Percentiles rank a stretch among this genome's conserved stretches.
Evolutionary conservation across 306 rosid species (phyloP).

Genomic region (Sicyos baderoa): DNA sequence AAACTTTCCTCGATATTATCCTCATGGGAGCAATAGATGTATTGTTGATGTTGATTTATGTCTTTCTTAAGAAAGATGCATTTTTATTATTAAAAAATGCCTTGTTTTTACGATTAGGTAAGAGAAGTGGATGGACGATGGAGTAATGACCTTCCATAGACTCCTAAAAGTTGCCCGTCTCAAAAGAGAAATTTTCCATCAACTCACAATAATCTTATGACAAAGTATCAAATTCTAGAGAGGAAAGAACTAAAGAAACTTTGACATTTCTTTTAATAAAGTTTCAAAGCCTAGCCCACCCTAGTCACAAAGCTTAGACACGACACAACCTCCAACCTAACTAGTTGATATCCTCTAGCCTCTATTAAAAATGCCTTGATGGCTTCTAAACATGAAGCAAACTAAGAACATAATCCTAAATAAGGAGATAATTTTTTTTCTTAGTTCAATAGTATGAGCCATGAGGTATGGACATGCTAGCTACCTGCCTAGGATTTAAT

Average conservation of each 20-base stretch:
- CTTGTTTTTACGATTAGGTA: too few relatives aligned
- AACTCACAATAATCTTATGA: background rate
- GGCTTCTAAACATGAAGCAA: background rate
- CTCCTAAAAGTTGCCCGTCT: background rate
- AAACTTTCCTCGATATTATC: background rate
- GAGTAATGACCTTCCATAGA: background rate
- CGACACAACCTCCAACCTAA: background rate
- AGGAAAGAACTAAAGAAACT: background rate
- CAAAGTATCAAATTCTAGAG: background rate
- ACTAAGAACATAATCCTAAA: background rate
- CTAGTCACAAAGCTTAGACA: background rate
- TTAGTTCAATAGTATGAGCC: background rate
- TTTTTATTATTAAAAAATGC: too few relatives aligned
- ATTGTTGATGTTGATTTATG: background rate
- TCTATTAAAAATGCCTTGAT: background rate
- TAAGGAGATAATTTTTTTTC: background rate
- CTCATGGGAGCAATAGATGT: background rate
- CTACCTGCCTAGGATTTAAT: too few relatives aligned
- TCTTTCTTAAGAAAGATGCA: too few relatives aligned
- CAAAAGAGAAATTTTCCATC: background rate
- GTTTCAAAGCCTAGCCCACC: background rate
- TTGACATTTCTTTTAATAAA: background rate
- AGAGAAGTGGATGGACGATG: background rate
- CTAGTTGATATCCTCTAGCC: background rate
- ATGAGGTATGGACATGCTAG: too few relatives aligned